Base-by-base conservation (phyloP, 805 yeast genomes). In the Metschnikowia vanudenii region DNA sequence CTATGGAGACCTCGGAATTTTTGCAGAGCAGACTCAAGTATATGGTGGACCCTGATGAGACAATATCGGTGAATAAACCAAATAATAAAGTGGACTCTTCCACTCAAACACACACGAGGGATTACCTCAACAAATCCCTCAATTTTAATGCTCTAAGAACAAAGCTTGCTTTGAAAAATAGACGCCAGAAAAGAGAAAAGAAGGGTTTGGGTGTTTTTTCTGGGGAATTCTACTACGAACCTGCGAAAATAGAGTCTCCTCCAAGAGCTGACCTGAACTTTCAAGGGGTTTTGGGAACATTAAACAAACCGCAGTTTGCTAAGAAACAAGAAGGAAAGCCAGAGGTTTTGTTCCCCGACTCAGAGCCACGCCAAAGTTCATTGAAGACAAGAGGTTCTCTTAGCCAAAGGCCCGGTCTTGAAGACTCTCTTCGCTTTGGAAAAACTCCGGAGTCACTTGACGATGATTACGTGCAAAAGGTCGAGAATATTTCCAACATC, bases 41-140 rank as follows among this genome's bases (percentile, higher is more conserved):
- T 40, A 71, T 66, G 71, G 60, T 68, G 6, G 62, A 73, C 46
- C 76, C 77, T 0, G 59, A 63, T 36, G 76, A 73, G 50, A 69
- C 76, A 3, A 43, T 47, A 3, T 63, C 69, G 3, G 28, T 51
- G 3, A 31, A 45, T 24, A 48, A 36, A 19, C 41, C 53, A 8
- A 30, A 30, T 19, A 66, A 65, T 41, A 61, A 60, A 46, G 75
- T 71, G 4, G 76, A 73, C 46, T 64, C 72, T 1, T 46, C 72
- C 8, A 73, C 77, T 5, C 77, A 73, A 51, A 73, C 77, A 2
- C 70, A 63, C 40, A 65, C 67, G 46, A 30, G 51, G 28, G 57
- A 60, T 37, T 68, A 57, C 29, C 57, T 72, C 35, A 56, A 62
- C 18, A 59, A 55, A 22, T 48, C 58, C 12, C 59, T 71, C 46